A percentile compares a stretch with the other conserved stretches of the same genome.
Conservation (phyloP, 2,329 filamentous ascomycete species). For the Remersonia thermophila region DNA sequence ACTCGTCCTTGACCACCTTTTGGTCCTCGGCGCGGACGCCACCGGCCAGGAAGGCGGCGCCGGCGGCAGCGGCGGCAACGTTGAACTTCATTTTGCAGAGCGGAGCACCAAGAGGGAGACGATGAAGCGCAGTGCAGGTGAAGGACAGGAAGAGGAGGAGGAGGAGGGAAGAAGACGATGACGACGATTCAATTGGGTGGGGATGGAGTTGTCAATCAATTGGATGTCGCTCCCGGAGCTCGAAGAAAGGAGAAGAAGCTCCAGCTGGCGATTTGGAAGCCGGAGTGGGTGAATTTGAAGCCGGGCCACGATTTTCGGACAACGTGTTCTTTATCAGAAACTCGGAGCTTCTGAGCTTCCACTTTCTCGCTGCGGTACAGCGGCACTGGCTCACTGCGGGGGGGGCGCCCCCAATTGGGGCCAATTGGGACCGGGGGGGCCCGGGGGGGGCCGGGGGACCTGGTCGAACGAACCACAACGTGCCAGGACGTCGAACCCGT, state of each 20-base stretch:
- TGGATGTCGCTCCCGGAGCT: conserved; percentile 26
- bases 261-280: conserved; percentile 15
- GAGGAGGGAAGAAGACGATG: conserved; percentile 1
- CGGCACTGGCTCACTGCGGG: conserved; percentile 6
- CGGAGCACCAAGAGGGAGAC: conserved; percentile 11
- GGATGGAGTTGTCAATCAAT: conserved; percentile 12
- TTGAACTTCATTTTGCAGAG: conserved; percentile 66
- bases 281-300: conserved; percentile 2
- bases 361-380: conserved; percentile 10
- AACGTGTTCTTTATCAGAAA: conserved; percentile 19
- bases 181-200: conserved; percentile 6
- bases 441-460: conserved; percentile 4
- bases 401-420: conserved; percentile 5
- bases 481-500: conserved; percentile 11
- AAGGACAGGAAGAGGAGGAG: conserved; percentile 3
- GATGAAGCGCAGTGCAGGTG: conserved; percentile 8
- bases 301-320: conserved; percentile 11
- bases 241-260: conserved; percentile 20
- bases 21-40: conserved; percentile 59
- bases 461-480: conserved; percentile 1
- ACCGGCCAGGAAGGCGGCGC: conserved; percentile 60
- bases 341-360: conserved; percentile 8
- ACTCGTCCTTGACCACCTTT: conserved; percentile 37
- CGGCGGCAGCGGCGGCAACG: conserved; percentile 61
- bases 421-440: conserved; percentile 2